These are phyloP conservation scores for Davidsoniella australis DNA, from an alignment of 2,329 filamentous ascomycete genomes.

Conservation along the genomic window DNA sequence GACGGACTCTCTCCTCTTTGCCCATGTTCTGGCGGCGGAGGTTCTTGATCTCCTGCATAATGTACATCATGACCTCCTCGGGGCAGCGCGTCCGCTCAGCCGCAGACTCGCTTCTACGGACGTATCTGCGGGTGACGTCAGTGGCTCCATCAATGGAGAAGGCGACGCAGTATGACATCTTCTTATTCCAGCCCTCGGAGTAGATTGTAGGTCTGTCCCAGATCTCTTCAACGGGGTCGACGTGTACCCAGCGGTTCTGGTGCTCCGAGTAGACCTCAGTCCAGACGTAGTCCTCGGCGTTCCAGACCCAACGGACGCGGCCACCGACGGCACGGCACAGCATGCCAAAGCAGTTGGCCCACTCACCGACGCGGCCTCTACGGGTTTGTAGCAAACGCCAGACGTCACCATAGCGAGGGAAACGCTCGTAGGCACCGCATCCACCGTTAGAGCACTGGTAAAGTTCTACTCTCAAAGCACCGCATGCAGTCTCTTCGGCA, in stretches of 20 bases:
- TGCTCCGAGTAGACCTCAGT: slow-evolving; percentile 94
- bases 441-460: slow-evolving; percentile 66
- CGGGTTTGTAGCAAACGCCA: slow-evolving; percentile 80
- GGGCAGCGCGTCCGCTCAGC: slow-evolving; percentile 62
- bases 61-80: slow-evolving; percentile 79
- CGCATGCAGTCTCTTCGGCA: slow-evolving; percentile 76
- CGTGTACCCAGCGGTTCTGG: slow-evolving; percentile 87
- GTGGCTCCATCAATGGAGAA: slow-evolving; percentile 78
- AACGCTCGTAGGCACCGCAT: slow-evolving; percentile 71
- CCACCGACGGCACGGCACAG: slow-evolving; percentile 83
- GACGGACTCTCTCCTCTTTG: slow-evolving; percentile 67
- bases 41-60: slow-evolving; percentile 78
- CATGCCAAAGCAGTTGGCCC: slow-evolving; percentile 99
- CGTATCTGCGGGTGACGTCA: slow-evolving; percentile 49
- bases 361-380: slow-evolving; percentile 78
- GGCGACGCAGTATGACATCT: slow-evolving; percentile 91
- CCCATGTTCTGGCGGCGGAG: slow-evolving; percentile 68
- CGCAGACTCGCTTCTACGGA: slow-evolving; percentile 55
- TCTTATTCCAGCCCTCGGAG: slow-evolving; percentile 87
- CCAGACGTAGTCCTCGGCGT: slow-evolving; percentile 93
- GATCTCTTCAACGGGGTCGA: slow-evolving; percentile 83
- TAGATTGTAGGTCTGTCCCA: slow-evolving; percentile 93
- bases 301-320: slow-evolving; percentile 94
- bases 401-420: slow-evolving; percentile 87
- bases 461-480: slow-evolving; percentile 73